These are phyloP conservation scores for Danielia reshetovae DNA, from an alignment of 805 yeast species.

Conservation along the genomic window DNA sequence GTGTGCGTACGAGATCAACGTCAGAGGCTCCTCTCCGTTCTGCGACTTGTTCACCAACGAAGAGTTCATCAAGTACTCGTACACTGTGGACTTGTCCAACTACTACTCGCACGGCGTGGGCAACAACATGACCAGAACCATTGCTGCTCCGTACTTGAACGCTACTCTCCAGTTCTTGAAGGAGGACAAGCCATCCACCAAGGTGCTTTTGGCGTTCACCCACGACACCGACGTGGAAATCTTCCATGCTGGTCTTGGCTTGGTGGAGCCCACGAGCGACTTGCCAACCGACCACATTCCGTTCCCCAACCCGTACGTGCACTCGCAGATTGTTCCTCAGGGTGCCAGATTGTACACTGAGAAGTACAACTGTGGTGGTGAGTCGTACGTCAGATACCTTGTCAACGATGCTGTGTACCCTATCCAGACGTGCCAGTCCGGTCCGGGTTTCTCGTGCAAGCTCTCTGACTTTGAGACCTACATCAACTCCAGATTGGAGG, in stretches of 20 bases:
- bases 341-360: constrained; percentile 39
- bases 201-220: constrained; percentile 64
- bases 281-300: constrained; percentile 45
- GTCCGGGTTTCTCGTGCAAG: constrained; percentile 44
- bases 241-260: constrained; percentile 61
- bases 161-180: constrained; percentile 48
- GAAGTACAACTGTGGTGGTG: constrained; percentile 28
- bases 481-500: constrained; percentile 25
- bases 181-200: constrained; percentile 40
- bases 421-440: constrained; percentile 28
- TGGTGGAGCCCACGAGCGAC: constrained; percentile 40
- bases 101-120: constrained; percentile 68
- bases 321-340: constrained; percentile 36
- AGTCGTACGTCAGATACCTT: constrained; percentile 34
- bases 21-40: constrained; percentile 60
- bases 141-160: constrained; percentile 55
- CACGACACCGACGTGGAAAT: constrained; percentile 70
- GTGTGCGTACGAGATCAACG: constrained; percentile 76
- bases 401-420: constrained; percentile 41
- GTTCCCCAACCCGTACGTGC: constrained; percentile 46
- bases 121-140: constrained; percentile 48
- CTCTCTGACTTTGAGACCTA: constrained; percentile 30
- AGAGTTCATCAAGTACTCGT: constrained; percentile 62
- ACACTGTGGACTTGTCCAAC: constrained; percentile 52
- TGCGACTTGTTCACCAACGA: constrained; percentile 66